Base-by-base conservation (phyloP, 106 monocot species). In the Iris macrosiphon region DNA sequence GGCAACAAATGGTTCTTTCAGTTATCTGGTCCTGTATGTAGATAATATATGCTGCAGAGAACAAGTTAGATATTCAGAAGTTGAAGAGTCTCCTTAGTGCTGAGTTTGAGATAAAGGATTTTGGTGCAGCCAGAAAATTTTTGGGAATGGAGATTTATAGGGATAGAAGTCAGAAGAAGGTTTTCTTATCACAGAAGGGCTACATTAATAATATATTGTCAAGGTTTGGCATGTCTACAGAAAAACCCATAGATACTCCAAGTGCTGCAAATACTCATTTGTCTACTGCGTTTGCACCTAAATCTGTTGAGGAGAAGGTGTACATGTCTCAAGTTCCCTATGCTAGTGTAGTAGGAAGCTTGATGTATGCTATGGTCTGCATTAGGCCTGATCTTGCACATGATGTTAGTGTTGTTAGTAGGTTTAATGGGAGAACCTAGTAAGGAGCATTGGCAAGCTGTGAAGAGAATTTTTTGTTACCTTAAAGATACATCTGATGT, bases 61-160 rank as follows among this genome's bases (percentile, higher is more conserved):
- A 23, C 21, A 57, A 39, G 23, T 38, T 0, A 11, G 32, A 39
- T 22, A 25, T 39, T 57, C 0, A 39, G 21, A 57, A 57, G 39
- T 11, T 40, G 7, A 57, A 37, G 32, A 7, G 4, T 7, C 14
- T 0, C 4, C 22, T 49, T 5, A 49, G 23, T 24, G 7, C 4
- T 7, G 18, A 57, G 20, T 57, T 57, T 40, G 57, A 39, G 34
- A 40, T 39, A 40, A 55, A 57, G 16, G 39, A 57, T 57, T 10
- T 57, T 3, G 22, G 35, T 57, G 23, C 23, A 57, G 37, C 35
- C 20, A 0, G 18, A 13, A 39, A 40, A 12, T 40, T 57, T 25
- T 1, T 57, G 1, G 39, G 57, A 34, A 35, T 57, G 39, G 39
- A 57, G 39, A 57, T 57, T 40, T 40, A 34, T 38, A 57, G 57